phyloP scores from a whole-genome alignment of 1,284 basidiomycete genomes.

The Tilletia walkeri region DNA sequence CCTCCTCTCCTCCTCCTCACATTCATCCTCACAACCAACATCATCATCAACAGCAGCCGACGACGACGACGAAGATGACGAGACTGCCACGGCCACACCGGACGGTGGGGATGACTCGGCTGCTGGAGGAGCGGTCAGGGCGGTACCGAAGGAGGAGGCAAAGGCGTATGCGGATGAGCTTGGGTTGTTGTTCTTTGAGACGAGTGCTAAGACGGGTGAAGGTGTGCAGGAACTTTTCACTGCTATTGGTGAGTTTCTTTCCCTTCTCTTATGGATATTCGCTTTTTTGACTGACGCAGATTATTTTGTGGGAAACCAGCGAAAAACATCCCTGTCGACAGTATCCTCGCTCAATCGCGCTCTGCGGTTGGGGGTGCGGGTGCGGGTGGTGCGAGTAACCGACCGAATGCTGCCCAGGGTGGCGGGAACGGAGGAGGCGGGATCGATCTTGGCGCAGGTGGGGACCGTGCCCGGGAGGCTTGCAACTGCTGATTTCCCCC shows the following conservation, averaged over 20 bases:
- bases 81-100: conserved; percentile 59
- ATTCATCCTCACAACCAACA: conserved; percentile 65
- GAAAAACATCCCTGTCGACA: conserved; percentile 50
- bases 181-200: conserved; percentile 93
- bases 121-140: conserved; percentile 33
- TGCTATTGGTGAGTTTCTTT: conserved; percentile 60
- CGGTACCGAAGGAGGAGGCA: conserved; percentile 71
- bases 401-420: conserved; percentile 29
- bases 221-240: conserved; percentile 97
- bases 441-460: conserved; percentile 34
- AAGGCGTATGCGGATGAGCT: conserved; percentile 92
- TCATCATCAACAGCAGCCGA: conserved; percentile 32
- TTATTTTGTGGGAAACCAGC: conserved; percentile 22
- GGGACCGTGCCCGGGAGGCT: conserved; percentile 32
- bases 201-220: conserved; percentile 94
- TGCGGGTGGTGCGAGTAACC: conserved; percentile 22
- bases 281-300: background rate
- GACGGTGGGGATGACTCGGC: conserved; percentile 24
- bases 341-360: conserved; percentile 34
- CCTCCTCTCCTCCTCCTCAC: conserved; percentile 73
- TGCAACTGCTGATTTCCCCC: conserved; percentile 38
- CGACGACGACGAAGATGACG: conserved; percentile 39
- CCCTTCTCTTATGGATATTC: conserved; percentile 17
- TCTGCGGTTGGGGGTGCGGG: conserved; percentile 6
- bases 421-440: conserved; percentile 28